phyloP scores from a whole-genome alignment of 176 grass and related monocot species.

The Pontederia crassipes region DNA sequence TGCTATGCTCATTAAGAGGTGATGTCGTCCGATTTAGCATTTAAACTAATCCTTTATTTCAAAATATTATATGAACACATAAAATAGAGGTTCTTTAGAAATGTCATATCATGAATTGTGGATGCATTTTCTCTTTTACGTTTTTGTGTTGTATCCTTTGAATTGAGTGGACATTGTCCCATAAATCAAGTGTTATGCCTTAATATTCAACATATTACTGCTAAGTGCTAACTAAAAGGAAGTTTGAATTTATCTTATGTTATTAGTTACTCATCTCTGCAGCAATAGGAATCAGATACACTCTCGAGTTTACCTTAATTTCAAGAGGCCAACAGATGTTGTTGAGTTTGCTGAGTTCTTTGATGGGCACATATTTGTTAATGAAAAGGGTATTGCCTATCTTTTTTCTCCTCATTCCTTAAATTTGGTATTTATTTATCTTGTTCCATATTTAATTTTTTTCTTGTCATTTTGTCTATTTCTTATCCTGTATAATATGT shows the following conservation, averaged over 20 bases:
- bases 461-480: neutral
- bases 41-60: too few relatives aligned
- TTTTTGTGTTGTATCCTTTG: too few relatives aligned
- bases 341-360: slow-evolving; percentile 28
- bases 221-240: neutral
- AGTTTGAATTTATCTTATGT: neutral
- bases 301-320: slow-evolving; percentile 18
- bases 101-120: too few relatives aligned
- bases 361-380: slow-evolving; percentile 27
- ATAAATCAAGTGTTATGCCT: too few relatives aligned
- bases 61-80: too few relatives aligned
- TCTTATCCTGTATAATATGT: neutral
- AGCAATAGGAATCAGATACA: slow-evolving; percentile 16
- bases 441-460: neutral
- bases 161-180: too few relatives aligned
- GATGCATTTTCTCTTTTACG: too few relatives aligned
- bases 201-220: neutral
- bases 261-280: neutral
- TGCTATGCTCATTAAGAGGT: too few relatives aligned
- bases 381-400: slow-evolving; percentile 18
- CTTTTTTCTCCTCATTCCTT: neutral
- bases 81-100: too few relatives aligned
- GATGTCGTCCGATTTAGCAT: too few relatives aligned
- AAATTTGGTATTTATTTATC: neutral
- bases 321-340: slow-evolving; percentile 21